Percentiles rank a stretch among this genome's conserved stretches.
These are phyloP conservation scores for Saccharomycopsis amapae DNA, from an alignment of 805 yeast species.

Conservation along the genomic window DNA sequence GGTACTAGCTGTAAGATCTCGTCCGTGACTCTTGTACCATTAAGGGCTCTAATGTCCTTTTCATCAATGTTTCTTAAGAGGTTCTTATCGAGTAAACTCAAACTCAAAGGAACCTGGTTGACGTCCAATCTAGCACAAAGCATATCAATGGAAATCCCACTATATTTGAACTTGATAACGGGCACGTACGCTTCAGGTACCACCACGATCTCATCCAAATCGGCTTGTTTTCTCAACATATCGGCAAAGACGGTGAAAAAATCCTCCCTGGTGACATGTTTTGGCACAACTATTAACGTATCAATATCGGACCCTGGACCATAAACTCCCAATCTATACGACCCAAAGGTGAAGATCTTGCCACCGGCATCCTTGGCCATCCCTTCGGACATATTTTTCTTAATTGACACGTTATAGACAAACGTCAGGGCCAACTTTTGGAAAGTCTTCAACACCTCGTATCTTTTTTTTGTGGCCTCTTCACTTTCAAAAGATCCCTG, in stretches of 20 bases:
- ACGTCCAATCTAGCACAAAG: slow-evolving; percentile 78
- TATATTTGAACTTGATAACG: slow-evolving; percentile 79
- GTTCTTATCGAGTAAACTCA: slow-evolving; percentile 79
- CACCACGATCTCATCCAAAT: slow-evolving; percentile 81
- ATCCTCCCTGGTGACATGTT: slow-evolving; percentile 85
- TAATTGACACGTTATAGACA: slow-evolving; percentile 72
- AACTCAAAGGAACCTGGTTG: slow-evolving; percentile 69
- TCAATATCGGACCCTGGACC: slow-evolving; percentile 99
- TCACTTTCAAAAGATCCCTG: slow-evolving; percentile 89
- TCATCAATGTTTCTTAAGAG: slow-evolving; percentile 84
- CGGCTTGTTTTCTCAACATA: slow-evolving; percentile 64
- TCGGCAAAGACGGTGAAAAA: slow-evolving; percentile 77
- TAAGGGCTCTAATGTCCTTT: slow-evolving; percentile 78
- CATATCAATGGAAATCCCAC: slow-evolving; percentile 90
- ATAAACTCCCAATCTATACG: slow-evolving; percentile 90
- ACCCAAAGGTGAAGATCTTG: slow-evolving; percentile 92
- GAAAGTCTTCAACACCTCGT: slow-evolving; percentile 59
- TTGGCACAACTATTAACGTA: slow-evolving; percentile 93
- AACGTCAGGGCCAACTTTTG: slow-evolving; percentile 75
- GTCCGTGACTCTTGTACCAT: slow-evolving; percentile 97
- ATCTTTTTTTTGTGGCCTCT: slow-evolving; percentile 73
- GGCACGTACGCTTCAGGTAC: slow-evolving; percentile 99
- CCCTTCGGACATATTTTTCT: slow-evolving; percentile 91
- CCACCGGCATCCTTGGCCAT: slow-evolving; percentile 98
- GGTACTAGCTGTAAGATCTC: slow-evolving; percentile 87